Base-by-base conservation (phyloP, 2,329 filamentous ascomycete genomes). In the Lizonia empirigonia region DNA sequence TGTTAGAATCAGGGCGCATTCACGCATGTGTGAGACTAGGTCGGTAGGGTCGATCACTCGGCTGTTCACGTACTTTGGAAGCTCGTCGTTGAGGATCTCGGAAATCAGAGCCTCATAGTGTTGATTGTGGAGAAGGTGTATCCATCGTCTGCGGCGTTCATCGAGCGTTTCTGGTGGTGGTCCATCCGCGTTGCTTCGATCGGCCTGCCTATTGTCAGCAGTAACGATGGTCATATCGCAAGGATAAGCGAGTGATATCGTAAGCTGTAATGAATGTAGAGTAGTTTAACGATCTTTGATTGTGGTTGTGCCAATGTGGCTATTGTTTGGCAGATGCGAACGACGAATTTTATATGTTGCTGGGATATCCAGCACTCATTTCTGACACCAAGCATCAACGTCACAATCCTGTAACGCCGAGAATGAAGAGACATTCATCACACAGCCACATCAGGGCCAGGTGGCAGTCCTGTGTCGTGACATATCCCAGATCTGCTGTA, bases 1-100 rank as follows among this genome's bases (percentile, higher is more conserved):
- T 13, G 64, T 54, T 12, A 70, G 59, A 5, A 71, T 67, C 1
- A 61, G 54, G 1, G 63, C 50, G 23, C 67, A 69, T 46, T 68
- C 62, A n/a, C 57, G 57, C 40, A 59, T 52, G 3, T 58, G 57
- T 4, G 40, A 19, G 1, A 57, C 32, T 1, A 56, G 40, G 7
- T 62, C 53, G 22, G 52, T 30, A 3, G 50, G 34, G 7, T 63
- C 29, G 7, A 64, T 50, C 4, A 50, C 26, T 2, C 50, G 51
- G 38, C 60, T 65, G 10, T 38, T 42, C 2, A 41, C 18, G 32
- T 70, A 69, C 16, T 68, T 69, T 2, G 56, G 53, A 7, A 67
- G 47, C 36, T 70, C 66, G 16, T 56, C 40, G 5, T 53, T 45
- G 1, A 70, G 55, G 1, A 70, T 55, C 20, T 69, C 61, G 7